A percentile compares a stretch with the other conserved stretches of the same genome.
phyloP scores from a whole-genome alignment of 768 basidiomycete species.

The Boletus patriciae region DNA sequence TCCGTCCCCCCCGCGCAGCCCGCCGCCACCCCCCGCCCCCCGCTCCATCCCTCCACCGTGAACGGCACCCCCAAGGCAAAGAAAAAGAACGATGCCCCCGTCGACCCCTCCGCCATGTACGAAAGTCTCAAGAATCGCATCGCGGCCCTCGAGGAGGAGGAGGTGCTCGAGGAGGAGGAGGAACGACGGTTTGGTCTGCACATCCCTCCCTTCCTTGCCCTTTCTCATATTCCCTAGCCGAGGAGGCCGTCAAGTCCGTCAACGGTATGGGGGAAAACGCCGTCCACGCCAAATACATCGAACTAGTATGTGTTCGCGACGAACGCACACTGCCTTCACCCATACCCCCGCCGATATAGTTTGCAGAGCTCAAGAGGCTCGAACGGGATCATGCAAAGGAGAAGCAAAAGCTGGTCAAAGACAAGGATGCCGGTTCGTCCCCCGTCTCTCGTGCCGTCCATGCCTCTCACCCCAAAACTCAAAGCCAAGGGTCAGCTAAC shows the following conservation, averaged over 20 bases:
- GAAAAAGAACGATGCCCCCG: conserved; percentile 64
- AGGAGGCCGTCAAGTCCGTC: conserved; percentile 85
- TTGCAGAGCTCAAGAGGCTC: conserved; percentile 82
- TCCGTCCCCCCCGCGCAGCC: conserved; percentile 38
- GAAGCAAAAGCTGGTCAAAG: conserved; percentile 87
- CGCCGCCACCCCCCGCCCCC: conserved; percentile 32
- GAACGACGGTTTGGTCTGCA: conserved; percentile 72
- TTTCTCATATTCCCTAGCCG: conserved; percentile 49
- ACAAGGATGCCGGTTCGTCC: conserved; percentile 79
- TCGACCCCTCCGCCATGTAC: conserved; percentile 85
- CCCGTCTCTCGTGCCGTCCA: neutral
- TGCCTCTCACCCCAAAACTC: conserved; percentile 15
- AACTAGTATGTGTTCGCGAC: conserved; percentile 59
- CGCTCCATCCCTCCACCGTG: conserved; percentile 31
- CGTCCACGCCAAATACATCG: conserved; percentile 84
- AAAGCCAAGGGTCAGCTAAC: conserved; percentile 81
- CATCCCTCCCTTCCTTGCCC: neutral
- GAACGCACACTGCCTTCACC: conserved; percentile 18
- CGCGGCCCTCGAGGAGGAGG: conserved; percentile 86
- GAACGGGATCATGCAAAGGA: conserved; percentile 90
- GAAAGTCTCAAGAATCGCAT: conserved; percentile 87
- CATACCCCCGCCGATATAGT: conserved; percentile 47
- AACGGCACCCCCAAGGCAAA: conserved; percentile 55
- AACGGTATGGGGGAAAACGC: conserved; percentile 80
- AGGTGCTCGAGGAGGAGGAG: conserved; percentile 84